Conservation (phyloP, 2,329 filamentous ascomycete genomes). For the Botrytis tulipae region DNA sequence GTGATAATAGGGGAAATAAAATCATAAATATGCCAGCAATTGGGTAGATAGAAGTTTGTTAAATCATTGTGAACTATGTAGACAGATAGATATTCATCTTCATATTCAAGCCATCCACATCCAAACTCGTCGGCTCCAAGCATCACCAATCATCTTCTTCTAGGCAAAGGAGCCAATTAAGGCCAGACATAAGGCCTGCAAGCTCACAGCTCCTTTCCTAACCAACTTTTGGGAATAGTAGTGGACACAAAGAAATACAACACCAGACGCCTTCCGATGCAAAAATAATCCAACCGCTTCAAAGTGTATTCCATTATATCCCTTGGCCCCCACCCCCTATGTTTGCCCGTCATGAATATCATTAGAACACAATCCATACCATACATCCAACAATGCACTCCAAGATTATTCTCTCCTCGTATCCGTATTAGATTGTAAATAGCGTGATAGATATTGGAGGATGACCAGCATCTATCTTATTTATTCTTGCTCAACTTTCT, state of each 20-base stretch:
- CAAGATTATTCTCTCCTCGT: slow-evolving; percentile 22
- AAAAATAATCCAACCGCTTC: slow-evolving; percentile 24
- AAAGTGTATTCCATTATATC: slow-evolving; percentile 24
- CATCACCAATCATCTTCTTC: neutral
- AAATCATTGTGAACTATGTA: neutral
- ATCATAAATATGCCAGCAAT: neutral
- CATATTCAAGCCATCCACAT: slow-evolving; percentile 3
- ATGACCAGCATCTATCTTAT: slow-evolving; percentile 22
- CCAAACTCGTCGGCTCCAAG: neutral
- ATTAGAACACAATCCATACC: slow-evolving; percentile 21
- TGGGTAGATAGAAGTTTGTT: neutral
- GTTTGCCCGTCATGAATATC: slow-evolving; percentile 25
- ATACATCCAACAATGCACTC: slow-evolving; percentile 17
- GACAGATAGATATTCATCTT: slow-evolving; percentile 8
- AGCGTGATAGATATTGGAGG: neutral
- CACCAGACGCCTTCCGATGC: slow-evolving; percentile 29
- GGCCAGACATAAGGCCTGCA: slow-evolving; percentile 3
- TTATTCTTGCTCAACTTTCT: slow-evolving; percentile 70
- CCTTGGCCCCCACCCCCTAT: neutral
- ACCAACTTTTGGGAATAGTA: slow-evolving; percentile 1
- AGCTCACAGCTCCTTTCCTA: slow-evolving; percentile 2
- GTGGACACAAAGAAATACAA: slow-evolving; percentile 13
- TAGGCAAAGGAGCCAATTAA: slow-evolving; percentile 12
- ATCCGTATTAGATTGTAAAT: slow-evolving; percentile 18
- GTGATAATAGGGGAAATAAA: neutral